Conservation (phyloP, 2,329 filamentous ascomycete genomes). For the Ascochyta rabiei region DNA sequence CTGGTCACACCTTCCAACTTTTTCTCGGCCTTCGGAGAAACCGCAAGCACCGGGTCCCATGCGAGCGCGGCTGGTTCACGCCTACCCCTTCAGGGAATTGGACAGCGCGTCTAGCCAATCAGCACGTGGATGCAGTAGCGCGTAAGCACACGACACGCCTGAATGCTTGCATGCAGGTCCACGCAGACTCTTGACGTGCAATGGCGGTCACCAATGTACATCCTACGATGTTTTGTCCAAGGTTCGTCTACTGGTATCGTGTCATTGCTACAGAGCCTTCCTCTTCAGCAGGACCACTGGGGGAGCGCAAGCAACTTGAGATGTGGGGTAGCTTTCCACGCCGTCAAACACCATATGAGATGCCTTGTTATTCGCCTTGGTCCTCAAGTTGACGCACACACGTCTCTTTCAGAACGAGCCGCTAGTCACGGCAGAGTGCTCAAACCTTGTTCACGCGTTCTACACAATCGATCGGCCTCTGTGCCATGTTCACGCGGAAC, state of each 20-base stretch:
- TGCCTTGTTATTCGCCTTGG: background rate
- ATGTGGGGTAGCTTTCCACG: conserved; percentile 11
- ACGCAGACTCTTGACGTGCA: conserved; percentile 6
- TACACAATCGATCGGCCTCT: background rate
- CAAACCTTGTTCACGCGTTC: background rate
- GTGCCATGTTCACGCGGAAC: conserved; percentile 2
- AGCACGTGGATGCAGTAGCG: conserved; percentile 29
- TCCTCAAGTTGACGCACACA: background rate
- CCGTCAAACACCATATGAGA: background rate
- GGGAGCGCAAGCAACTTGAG: background rate
- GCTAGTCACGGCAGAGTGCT: background rate
- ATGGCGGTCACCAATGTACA: background rate
- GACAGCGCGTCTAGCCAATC: conserved; percentile 26
- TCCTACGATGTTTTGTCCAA: background rate
- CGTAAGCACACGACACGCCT: conserved; percentile 31
- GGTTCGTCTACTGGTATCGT: background rate
- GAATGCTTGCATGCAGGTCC: conserved; percentile 19
- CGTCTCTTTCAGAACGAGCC: background rate
- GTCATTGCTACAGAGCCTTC: background rate
- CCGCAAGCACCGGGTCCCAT: conserved; percentile 10
- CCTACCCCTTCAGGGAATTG: conserved; percentile 20
- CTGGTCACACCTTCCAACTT: conserved; percentile 18
- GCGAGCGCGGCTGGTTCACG: conserved; percentile 22
- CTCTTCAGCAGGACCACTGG: background rate
- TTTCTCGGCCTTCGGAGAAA: conserved; percentile 21